Base-by-base conservation (phyloP, 306 rosid genomes). In the Vachellia collinsii region DNA sequence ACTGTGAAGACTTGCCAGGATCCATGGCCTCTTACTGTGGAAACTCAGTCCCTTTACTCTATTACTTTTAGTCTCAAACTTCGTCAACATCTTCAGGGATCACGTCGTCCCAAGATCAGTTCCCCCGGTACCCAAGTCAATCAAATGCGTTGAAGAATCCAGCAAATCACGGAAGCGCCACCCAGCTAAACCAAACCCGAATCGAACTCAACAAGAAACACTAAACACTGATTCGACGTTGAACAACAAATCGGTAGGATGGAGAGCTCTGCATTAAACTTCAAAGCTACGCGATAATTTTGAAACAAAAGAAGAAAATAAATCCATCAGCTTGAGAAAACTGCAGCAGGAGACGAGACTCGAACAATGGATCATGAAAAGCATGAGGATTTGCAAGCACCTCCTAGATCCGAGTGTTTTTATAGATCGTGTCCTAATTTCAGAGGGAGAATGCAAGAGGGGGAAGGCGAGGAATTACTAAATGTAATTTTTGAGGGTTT, bases 1-100 rank as follows among this genome's bases (percentile, higher is more conserved):
- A 70, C 97, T 92, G 89, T 94, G 98, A 77, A 94, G 98, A 91
- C 98, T 94, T 47, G 98, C 97, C n/a, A 94, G 94, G 89, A 94
- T 88, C 98, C 98, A 94, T 0, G 98, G 98, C 81, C 98, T 88
- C 89, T 94, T 94, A 71, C 80, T 88, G 77, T 94, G 98, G 86
- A 94, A 94, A 89, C 98, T 94, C 83, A 94, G 85, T 70, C 98
- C 98, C 91, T 94, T 94, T 76, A 94, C 98, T 90, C 97, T 89
- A 77, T 94, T 94, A 84, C 98, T 94, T 87, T 94, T 94, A 53
- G 98, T 94, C 86, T 94, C 98, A 76, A 94, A 92, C 88, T 94
- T 94, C 42, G 98, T 94, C 97, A 94, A 83, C 98, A 94, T 94
- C 88, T 87, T 88, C 71, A 64, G 13, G 2, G 68, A 39, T 74